Percentiles rank a stretch among this genome's conserved stretches.
Conservation (phyloP, 2,329 filamentous ascomycete genomes). For the Aspergillus eucalypticola region DNA sequence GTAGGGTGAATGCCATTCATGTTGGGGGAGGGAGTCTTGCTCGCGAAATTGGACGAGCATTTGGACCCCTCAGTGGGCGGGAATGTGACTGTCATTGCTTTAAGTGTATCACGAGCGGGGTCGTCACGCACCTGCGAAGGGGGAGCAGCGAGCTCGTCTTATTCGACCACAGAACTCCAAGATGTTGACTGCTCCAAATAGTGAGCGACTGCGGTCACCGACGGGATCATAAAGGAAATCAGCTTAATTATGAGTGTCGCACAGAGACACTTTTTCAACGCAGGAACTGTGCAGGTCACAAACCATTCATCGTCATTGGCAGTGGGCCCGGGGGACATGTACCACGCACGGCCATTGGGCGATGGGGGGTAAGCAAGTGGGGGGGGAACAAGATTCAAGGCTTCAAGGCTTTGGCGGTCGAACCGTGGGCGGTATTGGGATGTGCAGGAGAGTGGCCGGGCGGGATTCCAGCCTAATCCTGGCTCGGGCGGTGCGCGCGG, state of each 20-base stretch:
- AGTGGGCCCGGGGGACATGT: conserved; percentile 13
- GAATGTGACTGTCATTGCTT: conserved; percentile 19
- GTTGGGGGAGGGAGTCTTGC: background rate
- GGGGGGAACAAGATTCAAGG: background rate
- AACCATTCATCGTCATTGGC: conserved; percentile 19
- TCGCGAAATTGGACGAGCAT: conserved; percentile 4
- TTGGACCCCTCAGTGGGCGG: conserved; percentile 16
- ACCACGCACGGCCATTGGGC: conserved; percentile 13
- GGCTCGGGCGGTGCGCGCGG: conserved; percentile 7
- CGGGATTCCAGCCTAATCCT: background rate
- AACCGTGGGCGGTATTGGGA: background rate
- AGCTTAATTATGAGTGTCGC: conserved; percentile 10
- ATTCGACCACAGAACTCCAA: conserved; percentile 13
- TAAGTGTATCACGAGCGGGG: conserved; percentile 16
- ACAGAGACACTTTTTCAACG: conserved; percentile 13
- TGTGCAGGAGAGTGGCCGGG: background rate
- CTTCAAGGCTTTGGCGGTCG: background rate
- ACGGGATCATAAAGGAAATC: background rate
- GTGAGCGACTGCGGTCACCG: background rate
- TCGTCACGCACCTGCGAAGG: conserved; percentile 19
- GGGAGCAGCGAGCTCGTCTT: conserved; percentile 13
- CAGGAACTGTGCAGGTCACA: conserved; percentile 20
- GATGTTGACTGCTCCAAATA: conserved; percentile 3
- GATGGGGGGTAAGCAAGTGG: background rate
- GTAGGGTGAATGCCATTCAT: background rate